Evolutionary conservation across 371 early-diverging fungal genomes (phyloP), one percentile per base, ranked within the genome.

Genomic region (Amoeboaphelidium occidentale): DNA sequence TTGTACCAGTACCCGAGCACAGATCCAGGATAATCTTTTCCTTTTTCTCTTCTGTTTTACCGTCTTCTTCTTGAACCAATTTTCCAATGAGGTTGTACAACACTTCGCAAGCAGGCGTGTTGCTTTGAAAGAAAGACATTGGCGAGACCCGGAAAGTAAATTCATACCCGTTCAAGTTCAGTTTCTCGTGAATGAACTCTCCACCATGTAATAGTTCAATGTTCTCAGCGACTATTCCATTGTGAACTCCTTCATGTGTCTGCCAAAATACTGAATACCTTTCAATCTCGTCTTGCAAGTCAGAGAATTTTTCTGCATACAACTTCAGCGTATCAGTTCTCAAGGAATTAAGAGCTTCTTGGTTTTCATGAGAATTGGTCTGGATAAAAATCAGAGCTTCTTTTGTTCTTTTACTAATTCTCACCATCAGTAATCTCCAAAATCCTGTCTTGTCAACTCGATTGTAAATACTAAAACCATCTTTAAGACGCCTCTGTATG

Each of bases 1-100:
- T 84, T 10, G 82, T 81, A 24, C 85, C 85, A 3, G 84, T 83
- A 23, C 88, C 88, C 60, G 84, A 84, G 63, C 88, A 87, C 20
- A 87, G 60, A 56, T 84, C 85, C 25, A 84, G 59, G 23, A 81
- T 55, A 26, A 68, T 55, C 43, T 23, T 50, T 1, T 57, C 39
- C 23, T 28, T 46, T n/a, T 17, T 14, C 2, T 28, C 42, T n/a
- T 4, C 42, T 10, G 13, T 41, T 0, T 64, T 64, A 1, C 61
- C 45, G 21, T 24, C 41, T 20, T 51, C 43, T 10, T 27, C 20
- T 2, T 52, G 44, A 46, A 61, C 56, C 61, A 58, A 3, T 6
- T 65, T 58, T 25, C 62, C 50, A 41, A 69, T 59, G n/a, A 43
- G 42, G 25, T 64, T 52, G 55, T 79, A 80, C 43, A 83, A 56